Evolutionary conservation across 108 stramenopile species (phyloP), one percentile per base, ranked within the genome.

Genomic region (Asterionellopsis glacialis): DNA sequence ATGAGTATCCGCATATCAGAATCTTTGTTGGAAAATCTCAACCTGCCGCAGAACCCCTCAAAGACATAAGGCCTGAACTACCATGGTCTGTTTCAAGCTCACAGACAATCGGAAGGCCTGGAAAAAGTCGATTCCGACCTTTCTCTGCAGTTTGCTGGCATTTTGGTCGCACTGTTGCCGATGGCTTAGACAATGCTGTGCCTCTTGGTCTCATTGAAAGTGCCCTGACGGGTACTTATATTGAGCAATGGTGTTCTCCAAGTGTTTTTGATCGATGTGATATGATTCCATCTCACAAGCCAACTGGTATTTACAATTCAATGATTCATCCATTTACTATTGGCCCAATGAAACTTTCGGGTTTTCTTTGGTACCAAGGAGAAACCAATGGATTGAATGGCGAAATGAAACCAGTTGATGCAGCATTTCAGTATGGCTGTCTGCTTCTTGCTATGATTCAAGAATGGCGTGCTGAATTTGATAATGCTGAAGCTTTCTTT

Each of bases 371-470:
- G 70, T 72, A 72, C 45, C 70, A 72, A 40, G 70, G 70, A 28
- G 70, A 72, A 48, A 25, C 70, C 11, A 33, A 33, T 7, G 33
- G 5, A 5, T 5, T 5, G 33, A 56, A 65, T 49, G 57, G 15
- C 6, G n/a, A n/a, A n/a, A n/a, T n/a, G n/a, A n/a, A n/a, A n/a
- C n/a, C n/a, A n/a, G n/a, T n/a, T n/a, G 47, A 39, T 12, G 45
- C 49, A 52, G 42, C 64, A 1, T 40, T 18, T 4, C 59, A 55
- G 14, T 73, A 73, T 61, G 58, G 53, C 0, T 67, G 66, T 43
- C 59, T 47, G 4, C 67, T 73, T 41, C 65, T 65, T 7, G 59
- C 65, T 3, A 73, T 73, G 72, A 73, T 73, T 49, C 16, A 59
- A 13, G 59, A 67, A 15, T 73, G 72, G 72, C 45, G 72, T 11